These are phyloP conservation scores for Penicillium lagena DNA, from an alignment of 495 filamentous ascomycete genomes.

Conservation along the genomic window DNA sequence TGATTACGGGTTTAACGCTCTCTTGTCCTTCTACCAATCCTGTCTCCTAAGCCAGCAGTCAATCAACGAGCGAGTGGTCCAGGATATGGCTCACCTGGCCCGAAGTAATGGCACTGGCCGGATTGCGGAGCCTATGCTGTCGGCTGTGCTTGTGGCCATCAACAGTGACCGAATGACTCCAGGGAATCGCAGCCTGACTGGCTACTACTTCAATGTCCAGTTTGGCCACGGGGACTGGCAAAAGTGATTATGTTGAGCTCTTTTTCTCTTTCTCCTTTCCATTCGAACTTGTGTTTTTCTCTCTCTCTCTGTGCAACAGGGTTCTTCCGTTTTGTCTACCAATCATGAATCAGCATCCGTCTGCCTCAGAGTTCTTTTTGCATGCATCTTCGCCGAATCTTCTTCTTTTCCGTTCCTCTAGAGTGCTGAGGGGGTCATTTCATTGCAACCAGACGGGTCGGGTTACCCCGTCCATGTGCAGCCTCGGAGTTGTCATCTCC, in stretches of 20 bases:
- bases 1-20: constrained; percentile 44
- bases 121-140: too few species aligned
- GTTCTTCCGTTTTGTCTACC: constrained; percentile 10
- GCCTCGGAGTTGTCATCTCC: constrained; percentile 11
- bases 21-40: constrained; percentile 54
- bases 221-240: constrained; percentile 4
- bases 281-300: constrained; percentile 6
- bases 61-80: constrained; percentile 45
- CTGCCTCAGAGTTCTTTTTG: constrained; percentile 11
- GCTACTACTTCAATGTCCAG: constrained; percentile 32
- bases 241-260: constrained; percentile 16
- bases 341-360: constrained; percentile 18
- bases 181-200: constrained; percentile 50
- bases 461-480: constrained; percentile 9
- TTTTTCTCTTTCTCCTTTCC: constrained; percentile 6
- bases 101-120: constrained; percentile 2
- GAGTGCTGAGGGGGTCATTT: constrained; percentile 10
- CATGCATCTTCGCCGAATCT: constrained; percentile 16
- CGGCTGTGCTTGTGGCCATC: constrained; percentile 36
- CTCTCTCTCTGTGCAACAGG: constrained; percentile 9
- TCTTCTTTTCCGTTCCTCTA: constrained; percentile 3
- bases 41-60: constrained; percentile 40
- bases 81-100: constrained; percentile 48
- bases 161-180: constrained; percentile 45
- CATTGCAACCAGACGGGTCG: constrained; percentile 12